Conservation (phyloP, 2,329 filamentous ascomycete genomes). For the Stagonosporopsis rhizophila region DNA sequence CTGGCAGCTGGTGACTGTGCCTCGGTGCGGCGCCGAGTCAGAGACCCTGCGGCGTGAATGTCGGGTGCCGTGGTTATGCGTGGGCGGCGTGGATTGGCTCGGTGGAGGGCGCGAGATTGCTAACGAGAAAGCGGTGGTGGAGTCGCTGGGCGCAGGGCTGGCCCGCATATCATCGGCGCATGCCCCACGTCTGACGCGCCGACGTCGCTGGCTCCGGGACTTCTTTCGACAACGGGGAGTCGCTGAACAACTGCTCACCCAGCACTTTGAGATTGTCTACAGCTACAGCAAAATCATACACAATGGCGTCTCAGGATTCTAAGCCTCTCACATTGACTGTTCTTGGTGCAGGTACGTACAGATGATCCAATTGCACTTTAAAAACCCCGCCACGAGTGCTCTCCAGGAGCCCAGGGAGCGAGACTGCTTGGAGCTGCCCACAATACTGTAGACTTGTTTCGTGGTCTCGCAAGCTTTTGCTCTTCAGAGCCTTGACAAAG, state of each 20-base stretch:
- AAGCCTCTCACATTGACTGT: conserved; percentile 74
- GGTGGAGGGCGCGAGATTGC: background rate
- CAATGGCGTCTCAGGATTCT: conserved; percentile 44
- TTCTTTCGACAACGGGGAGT: conserved; percentile 6
- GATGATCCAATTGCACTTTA: conserved; percentile 32
- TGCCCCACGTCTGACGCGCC: conserved; percentile 15
- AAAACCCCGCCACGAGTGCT: background rate
- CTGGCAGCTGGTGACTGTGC: background rate
- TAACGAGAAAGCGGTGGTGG: conserved; percentile 8
- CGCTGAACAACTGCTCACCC: conserved; percentile 10
- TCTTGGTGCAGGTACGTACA: conserved; percentile 77
- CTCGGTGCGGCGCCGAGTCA: background rate
- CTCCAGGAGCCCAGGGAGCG: background rate
- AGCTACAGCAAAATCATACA: background rate
- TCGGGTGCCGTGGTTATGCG: background rate
- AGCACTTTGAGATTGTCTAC: conserved; percentile 1
- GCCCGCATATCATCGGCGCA: conserved; percentile 33
- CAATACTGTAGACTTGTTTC: background rate
- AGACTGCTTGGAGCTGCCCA: background rate
- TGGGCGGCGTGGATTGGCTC: background rate
- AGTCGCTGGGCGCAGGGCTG: conserved; percentile 7
- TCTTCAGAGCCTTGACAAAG: background rate
- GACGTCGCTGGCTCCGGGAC: conserved; percentile 16
- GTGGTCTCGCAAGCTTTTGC: background rate
- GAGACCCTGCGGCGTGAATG: background rate